Evolutionary conservation across 345 rosid genomes (phyloP), one percentile per base, ranked within the genome.

Genomic region (Corchorus olitorius): DNA sequence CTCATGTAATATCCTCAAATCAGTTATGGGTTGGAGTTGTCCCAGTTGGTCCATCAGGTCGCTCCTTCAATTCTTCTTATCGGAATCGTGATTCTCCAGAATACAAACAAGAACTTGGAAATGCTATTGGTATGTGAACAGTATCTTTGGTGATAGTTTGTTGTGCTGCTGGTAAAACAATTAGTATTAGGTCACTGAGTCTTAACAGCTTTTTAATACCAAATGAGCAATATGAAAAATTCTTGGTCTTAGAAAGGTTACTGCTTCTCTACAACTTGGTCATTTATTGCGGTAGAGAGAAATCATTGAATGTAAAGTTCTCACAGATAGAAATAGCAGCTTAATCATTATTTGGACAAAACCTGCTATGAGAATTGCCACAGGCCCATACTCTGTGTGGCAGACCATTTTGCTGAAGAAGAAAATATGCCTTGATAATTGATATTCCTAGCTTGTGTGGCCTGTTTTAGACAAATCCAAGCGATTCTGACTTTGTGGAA

Each of bases 21-120:
- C 98, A 96, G 85, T 81, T 96, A 72, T 93, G 97, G 98, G 97
- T 94, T 68, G 99, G 98, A 83, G 92, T 93, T 87, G 92, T 96
- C 63, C 81, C 92, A 73, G 76, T 77, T 83, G 99, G 99, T 66
- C 97, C 99, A 73, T 92, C 94, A 60, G 92, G 99, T 74, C 82
- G 81, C 76, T 34, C 81, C 70, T 87, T 96, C 72, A 96, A 96
- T 84, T 96, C 99, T 75, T 89, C 97, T 72, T 96, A 86, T 60
- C 85, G 88, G 68, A 79, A 82, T 81, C 98, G 99, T 52, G 97
- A 93, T 83, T 83, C 87, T 75, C 77, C 87, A 69, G 97, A 92
- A 72, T 96, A 96, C 86, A 96, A 96, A 80, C 94, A 91, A 88
- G 99, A 93, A 78, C 97, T 96, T 74, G 98, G 97, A 39, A 93